A percentile compares a stretch with the other conserved stretches of the same genome.
These are phyloP conservation scores for Apophysomyces sp. DNA, from an alignment of 371 early-diverging fungal genomes.

Conservation along the genomic window DNA sequence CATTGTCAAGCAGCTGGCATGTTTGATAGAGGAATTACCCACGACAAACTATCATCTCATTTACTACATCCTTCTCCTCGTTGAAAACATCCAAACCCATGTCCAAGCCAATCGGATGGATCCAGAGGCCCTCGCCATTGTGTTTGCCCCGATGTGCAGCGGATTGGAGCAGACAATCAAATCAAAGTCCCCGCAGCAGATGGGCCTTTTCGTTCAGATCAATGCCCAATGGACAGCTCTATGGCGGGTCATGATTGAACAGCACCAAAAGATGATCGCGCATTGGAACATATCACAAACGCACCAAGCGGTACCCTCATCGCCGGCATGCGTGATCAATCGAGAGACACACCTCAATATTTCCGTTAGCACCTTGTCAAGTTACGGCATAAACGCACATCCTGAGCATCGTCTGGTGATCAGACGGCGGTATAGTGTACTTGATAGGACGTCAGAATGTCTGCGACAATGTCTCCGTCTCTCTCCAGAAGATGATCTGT, in stretches of 20 bases:
- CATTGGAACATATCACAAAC: neutral
- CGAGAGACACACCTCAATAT: neutral
- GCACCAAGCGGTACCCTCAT: neutral
- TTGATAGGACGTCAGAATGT: neutral
- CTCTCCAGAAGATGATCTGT: no score
- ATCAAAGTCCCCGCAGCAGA: constrained; percentile 1
- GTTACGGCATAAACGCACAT: neutral
- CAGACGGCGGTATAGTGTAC: neutral
- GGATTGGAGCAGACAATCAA: constrained; percentile 36
- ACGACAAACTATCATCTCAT: constrained; percentile 34
- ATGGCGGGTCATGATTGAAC: constrained; percentile 43
- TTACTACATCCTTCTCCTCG: constrained; percentile 31
- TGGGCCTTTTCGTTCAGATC: constrained; percentile 20
- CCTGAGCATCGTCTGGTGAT: neutral
- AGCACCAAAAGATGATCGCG: constrained; percentile 20
- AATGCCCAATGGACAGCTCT: constrained; percentile 43
- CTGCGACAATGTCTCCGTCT: neutral
- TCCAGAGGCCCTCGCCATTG: constrained; percentile 44
- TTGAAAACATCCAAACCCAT: constrained; percentile 23
- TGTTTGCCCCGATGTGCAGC: constrained; percentile 44
- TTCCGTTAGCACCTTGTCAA: neutral
- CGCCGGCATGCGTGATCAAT: neutral
- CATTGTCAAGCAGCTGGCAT: constrained; percentile 4
- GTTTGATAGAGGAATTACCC: constrained; percentile 28
- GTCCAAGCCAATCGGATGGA: constrained; percentile 35